Evolutionary conservation across 2,329 filamentous ascomycete species (phyloP).

Genomic region (Paraphoma sp.): DNA sequence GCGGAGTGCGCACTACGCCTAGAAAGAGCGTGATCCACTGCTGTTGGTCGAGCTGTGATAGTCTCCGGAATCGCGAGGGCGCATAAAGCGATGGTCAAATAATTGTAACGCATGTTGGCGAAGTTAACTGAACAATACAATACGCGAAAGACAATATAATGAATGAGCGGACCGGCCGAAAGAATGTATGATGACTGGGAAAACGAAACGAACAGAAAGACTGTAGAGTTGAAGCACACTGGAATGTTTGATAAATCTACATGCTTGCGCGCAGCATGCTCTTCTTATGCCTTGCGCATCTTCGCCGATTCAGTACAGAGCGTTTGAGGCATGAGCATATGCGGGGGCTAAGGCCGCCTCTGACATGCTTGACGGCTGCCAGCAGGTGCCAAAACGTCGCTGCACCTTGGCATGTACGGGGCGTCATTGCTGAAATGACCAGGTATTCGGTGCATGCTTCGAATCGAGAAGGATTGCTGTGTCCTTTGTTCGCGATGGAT

Average conservation of each 20-base stretch:
- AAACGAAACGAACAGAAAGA: background rate
- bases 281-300: too few species aligned
- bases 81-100: slow-evolving; percentile 11
- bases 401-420: slow-evolving; percentile 1
- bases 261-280: too few species aligned
- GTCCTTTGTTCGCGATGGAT: background rate
- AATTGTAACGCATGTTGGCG: slow-evolving; percentile 11
- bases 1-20: background rate
- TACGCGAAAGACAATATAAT: background rate
- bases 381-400: slow-evolving; percentile 4
- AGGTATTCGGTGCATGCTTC: background rate
- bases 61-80: slow-evolving; percentile 2
- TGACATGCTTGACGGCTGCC: background rate
- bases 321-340: background rate
- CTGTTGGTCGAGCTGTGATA: slow-evolving; percentile 3
- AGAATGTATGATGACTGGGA: slow-evolving; percentile 3
- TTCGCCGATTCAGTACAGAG: too few species aligned
- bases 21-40: background rate
- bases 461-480: background rate
- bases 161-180: slow-evolving; percentile 19
- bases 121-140: background rate
- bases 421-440: background rate
- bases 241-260: too few species aligned
- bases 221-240: background rate
- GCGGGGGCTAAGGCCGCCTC: slow-evolving; percentile 1